phyloP scores from a whole-genome alignment of 2,329 filamentous ascomycete genomes.

The Colletotrichum sansevieriae region DNA sequence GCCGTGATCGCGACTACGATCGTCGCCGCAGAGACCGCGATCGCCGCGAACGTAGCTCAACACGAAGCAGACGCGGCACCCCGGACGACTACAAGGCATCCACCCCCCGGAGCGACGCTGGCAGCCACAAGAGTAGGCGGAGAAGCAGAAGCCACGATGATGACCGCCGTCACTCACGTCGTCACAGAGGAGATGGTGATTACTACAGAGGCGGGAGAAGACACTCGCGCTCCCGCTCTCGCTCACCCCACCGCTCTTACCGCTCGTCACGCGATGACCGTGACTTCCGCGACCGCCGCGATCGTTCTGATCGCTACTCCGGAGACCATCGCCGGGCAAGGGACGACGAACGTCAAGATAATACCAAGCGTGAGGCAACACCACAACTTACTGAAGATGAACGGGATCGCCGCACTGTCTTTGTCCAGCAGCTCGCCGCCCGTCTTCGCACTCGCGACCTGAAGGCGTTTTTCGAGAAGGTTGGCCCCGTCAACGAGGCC shows the following conservation, averaged over 20 bases:
- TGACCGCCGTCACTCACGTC: conserved; percentile 79
- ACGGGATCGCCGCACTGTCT: conserved; percentile 95
- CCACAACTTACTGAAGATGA: conserved; percentile 93
- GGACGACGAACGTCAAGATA: conserved; percentile 60
- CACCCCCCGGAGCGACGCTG: conserved; percentile 80
- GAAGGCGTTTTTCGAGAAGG: conserved; percentile 94
- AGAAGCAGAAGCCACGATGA: conserved; percentile 84
- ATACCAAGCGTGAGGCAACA: conserved; percentile 64
- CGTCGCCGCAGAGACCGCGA: conserved; percentile 63
- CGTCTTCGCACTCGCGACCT: conserved; percentile 92
- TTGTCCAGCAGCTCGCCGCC: conserved; percentile 97
- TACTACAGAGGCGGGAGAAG: conserved; percentile 68
- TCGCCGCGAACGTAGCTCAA: conserved; percentile 69
- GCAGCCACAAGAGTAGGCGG: conserved; percentile 85
- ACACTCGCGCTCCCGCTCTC: conserved; percentile 76
- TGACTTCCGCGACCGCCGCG: conserved; percentile 68
- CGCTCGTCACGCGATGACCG: conserved; percentile 65
- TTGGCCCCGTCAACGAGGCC: conserved; percentile 94
- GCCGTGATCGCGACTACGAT: conserved; percentile 60
- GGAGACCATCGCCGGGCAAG: conserved; percentile 65
- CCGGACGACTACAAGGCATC: conserved; percentile 71
- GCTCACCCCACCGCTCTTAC: conserved; percentile 75
- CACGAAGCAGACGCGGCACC: conserved; percentile 60
- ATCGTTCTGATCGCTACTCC: conserved; percentile 52
- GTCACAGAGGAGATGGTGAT: conserved; percentile 77